phyloP scores from a whole-genome alignment of 371 early-diverging fungal species.

The Saksenaea vasiformis region DNA sequence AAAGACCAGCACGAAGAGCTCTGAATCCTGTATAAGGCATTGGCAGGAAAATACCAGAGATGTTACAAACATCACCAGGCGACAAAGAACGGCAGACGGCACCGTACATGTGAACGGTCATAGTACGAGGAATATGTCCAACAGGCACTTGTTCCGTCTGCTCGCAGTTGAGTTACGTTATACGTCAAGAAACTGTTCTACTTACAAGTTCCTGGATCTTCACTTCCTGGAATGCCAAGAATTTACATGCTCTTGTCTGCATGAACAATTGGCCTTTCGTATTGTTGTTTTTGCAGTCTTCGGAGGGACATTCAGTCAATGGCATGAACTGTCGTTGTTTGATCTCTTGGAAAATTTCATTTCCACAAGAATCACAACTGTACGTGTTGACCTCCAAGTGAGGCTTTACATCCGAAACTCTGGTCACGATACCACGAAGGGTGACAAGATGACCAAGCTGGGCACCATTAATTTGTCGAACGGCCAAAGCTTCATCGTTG shows the following conservation, averaged over 20 bases:
- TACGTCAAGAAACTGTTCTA: not conserved
- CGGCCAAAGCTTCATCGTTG: constrained; percentile 66
- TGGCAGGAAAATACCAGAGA: constrained; percentile 94
- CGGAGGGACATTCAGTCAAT: constrained; percentile 87
- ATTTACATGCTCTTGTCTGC: constrained; percentile 96
- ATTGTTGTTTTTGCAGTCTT: constrained; percentile 83
- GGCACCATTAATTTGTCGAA: constrained; percentile 86
- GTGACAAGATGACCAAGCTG: constrained; percentile 90
- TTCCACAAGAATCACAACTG: constrained; percentile 96
- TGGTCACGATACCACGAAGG: constrained; percentile 95
- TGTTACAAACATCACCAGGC: constrained; percentile 92
- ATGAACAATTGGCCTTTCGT: constrained; percentile 88
- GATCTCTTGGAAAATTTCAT: constrained; percentile 98
- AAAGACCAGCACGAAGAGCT: constrained; percentile 91
- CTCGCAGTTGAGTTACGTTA: not conserved
- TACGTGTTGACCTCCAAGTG: constrained; percentile 91
- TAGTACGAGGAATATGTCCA: constrained; percentile 97
- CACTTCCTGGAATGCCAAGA: constrained; percentile 94
- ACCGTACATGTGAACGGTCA: constrained; percentile 91
- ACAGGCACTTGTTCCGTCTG: constrained; percentile 97
- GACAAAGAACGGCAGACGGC: constrained; percentile 78
- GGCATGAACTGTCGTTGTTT: constrained; percentile 82
- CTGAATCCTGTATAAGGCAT: constrained; percentile 94
- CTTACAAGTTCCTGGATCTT: constrained; percentile 92
- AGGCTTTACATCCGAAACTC: constrained; percentile 97